Evolutionary conservation across 495 filamentous ascomycete genomes (phyloP).

Genomic region (Margaritispora aquatica): DNA sequence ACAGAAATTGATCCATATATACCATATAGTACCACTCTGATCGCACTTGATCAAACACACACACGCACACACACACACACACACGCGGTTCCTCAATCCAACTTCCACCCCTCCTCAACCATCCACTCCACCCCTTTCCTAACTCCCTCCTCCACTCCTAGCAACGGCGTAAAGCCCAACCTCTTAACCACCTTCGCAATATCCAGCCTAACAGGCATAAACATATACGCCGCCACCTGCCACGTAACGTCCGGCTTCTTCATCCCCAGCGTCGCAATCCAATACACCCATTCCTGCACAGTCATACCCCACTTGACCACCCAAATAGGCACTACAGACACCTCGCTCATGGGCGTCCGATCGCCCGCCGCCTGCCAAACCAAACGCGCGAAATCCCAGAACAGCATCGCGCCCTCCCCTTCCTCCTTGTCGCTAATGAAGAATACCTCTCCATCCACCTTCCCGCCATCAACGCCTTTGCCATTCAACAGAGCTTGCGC

Average conservation of each 20-base stretch:
- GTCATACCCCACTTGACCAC: neutral
- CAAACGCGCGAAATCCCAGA: neutral
- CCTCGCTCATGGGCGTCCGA: neutral
- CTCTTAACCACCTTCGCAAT: neutral
- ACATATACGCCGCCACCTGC: neutral
- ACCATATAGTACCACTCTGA: too few species aligned
- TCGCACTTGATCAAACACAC: too few species aligned
- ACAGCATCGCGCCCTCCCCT: neutral
- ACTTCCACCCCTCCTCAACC: neutral
- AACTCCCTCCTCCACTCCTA: neutral
- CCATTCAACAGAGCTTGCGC: neutral
- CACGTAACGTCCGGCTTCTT: neutral
- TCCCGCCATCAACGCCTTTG: neutral
- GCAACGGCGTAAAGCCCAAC: neutral
- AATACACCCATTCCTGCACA: neutral
- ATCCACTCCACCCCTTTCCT: neutral
- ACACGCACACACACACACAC: too few species aligned
- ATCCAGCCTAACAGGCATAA: neutral
- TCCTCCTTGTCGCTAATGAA: neutral
- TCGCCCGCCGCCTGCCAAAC: neutral
- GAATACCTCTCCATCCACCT: neutral
- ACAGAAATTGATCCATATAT: too few species aligned
- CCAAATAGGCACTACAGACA: neutral
- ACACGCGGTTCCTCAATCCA: neutral
- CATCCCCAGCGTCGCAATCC: neutral